Evolutionary conservation across 345 rosid genomes (phyloP), one percentile per base, ranked within the genome.

Genomic region (Kandelia obovata): DNA sequence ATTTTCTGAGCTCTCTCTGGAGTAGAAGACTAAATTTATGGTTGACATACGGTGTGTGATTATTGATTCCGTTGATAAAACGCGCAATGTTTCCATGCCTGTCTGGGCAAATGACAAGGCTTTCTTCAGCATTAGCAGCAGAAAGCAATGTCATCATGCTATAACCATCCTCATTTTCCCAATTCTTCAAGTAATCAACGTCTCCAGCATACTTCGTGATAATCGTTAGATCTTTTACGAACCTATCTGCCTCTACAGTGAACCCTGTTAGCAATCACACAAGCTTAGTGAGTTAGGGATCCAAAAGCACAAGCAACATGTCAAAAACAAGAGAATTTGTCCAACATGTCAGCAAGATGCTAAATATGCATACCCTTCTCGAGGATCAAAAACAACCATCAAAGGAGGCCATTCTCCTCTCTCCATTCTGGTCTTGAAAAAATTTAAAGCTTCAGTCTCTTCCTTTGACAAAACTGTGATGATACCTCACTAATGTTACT

Each of bases 331-430:
- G 26, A 57, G 7, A 8, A 47, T 46, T 6, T 7, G 27, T 37
- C 53, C 65, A 53, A 11, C 15, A 5, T 19, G 17, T 35, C 26
- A 16, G 37, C 30, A 7, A 57, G 35, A 67, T 7, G 1, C 37
- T 11, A 43, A 11, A 5, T 2, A 52, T 26, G 21, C 69, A 51
- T 76, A 76, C 80, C 80, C 80, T 71, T 76, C 76, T 51, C 23
- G 65, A 6, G 80, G 76, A 71, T 71, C 76, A 37, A 76, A 76
- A 49, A 62, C 76, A 37, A 76, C 70, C 69, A 76, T 58, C 15
- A 76, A 73, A 4, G 80, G 80, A 2, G 73, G 76, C 58, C 80
- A 76, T 67, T 76, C 80, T 26, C 76, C 80, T 52, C 80, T 62
- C 11, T 76, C 57, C 80, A 76, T 71, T 76, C 63, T 76, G 4